phyloP scores from a whole-genome alignment of 1,284 basidiomycete species.

The Cryptococcus sp. region DNA sequence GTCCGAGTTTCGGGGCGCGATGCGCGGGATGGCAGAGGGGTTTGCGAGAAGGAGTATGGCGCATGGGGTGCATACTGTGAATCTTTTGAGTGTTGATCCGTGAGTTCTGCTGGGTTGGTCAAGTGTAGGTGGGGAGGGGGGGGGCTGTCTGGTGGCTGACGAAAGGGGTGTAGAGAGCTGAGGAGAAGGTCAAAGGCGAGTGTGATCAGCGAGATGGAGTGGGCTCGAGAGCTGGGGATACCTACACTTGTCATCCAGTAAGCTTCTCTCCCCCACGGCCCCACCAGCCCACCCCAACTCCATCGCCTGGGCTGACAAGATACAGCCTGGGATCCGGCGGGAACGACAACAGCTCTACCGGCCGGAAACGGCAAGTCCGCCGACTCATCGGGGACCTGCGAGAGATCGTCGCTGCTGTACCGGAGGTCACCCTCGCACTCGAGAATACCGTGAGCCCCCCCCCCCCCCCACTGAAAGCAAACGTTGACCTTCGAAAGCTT shows the following conservation, averaged over 20 bases:
- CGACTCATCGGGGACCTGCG: constrained; percentile 6
- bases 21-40: background rate
- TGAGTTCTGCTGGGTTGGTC: background rate
- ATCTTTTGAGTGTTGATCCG: constrained; percentile 14
- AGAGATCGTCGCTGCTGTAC: constrained; percentile 3
- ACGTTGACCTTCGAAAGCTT: background rate
- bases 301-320: background rate
- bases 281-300: background rate
- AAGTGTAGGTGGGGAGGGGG: background rate
- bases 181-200: constrained; percentile 10
- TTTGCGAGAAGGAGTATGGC: constrained; percentile 5
- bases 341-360: background rate
- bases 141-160: background rate
- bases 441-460: constrained; percentile 17
- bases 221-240: constrained; percentile 11
- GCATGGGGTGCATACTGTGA: constrained; percentile 21
- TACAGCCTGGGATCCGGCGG: constrained; percentile 12
- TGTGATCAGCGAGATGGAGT: constrained; percentile 12
- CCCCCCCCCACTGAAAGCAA: background rate
- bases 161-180: constrained; percentile 3
- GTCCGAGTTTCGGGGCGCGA: background rate
- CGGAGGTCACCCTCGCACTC: constrained; percentile 10
- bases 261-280: background rate
- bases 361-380: background rate
- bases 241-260: constrained; percentile 20